Conservation (phyloP, 768 basidiomycete species). For the Rhodotorula paludigena region DNA sequence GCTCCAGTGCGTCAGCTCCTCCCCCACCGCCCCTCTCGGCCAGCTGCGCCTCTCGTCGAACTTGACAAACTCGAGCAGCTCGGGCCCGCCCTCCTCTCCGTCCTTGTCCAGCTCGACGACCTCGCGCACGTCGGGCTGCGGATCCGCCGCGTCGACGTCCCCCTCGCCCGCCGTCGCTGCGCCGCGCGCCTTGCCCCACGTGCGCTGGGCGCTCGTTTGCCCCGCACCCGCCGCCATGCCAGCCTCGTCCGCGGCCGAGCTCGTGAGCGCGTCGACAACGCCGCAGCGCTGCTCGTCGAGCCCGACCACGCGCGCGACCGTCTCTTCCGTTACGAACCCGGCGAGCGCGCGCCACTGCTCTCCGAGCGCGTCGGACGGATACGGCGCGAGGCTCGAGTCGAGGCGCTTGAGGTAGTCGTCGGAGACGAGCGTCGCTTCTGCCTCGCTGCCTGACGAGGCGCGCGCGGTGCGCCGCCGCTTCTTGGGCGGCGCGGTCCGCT, state of each 20-base stretch:
- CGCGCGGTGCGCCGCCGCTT: constrained; percentile 5
- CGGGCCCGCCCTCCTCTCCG: constrained; percentile 4
- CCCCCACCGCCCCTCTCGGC: constrained; percentile 47
- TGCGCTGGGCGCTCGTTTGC: background rate
- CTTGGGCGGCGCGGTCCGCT: background rate
- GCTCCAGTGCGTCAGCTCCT: constrained; percentile 47
- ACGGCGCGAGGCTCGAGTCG: constrained; percentile 48
- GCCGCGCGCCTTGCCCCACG: constrained; percentile 37
- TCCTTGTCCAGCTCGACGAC: constrained; percentile 13
- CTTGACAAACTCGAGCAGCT: constrained; percentile 42
- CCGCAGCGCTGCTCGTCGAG: constrained; percentile 25
- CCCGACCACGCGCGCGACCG: constrained; percentile 45
- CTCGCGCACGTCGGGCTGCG: constrained; percentile 1
- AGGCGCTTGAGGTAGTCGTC: constrained; percentile 46
- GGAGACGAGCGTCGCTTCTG: constrained; percentile 38
- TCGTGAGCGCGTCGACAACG: constrained; percentile 45
- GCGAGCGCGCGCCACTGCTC: constrained; percentile 44
- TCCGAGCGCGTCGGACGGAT: constrained; percentile 43
- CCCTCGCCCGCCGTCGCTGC: background rate
- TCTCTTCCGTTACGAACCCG: constrained; percentile 37
- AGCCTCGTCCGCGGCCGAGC: constrained; percentile 37
- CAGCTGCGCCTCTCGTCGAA: constrained; percentile 49
- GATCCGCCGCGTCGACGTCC: constrained; percentile 8
- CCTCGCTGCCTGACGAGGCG: background rate
- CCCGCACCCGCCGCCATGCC: background rate